phyloP scores from a whole-genome alignment of 1,284 basidiomycete genomes.

The Exobasidium cylindrosporum region DNA sequence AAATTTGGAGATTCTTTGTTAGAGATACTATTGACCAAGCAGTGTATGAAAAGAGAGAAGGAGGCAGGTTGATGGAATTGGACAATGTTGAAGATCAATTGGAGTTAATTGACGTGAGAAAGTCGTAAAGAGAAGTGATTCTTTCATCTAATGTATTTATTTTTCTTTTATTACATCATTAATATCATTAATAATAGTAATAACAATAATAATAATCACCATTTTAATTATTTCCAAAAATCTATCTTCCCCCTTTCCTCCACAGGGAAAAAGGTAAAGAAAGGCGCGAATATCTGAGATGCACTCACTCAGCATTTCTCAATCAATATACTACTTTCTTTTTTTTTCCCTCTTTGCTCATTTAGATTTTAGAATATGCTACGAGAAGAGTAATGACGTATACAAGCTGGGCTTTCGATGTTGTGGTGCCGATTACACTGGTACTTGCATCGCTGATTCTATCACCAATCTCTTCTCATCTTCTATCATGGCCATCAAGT shows the following conservation, averaged over 20 bases:
- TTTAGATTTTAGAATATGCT: neutral
- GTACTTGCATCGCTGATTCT: neutral
- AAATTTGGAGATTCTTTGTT: slow-evolving; percentile 29
- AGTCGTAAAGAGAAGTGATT: neutral
- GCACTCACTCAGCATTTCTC: too few species aligned
- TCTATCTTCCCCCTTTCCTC: too few species aligned
- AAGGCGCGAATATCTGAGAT: too few species aligned
- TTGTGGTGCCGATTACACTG: neutral
- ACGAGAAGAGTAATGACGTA: neutral
- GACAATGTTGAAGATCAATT: neutral
- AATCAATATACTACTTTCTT: neutral
- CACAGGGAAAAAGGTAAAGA: too few species aligned
- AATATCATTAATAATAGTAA: too few species aligned
- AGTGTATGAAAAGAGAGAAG: slow-evolving; percentile 29
- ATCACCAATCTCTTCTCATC: neutral
- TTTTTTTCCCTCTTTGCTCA: neutral
- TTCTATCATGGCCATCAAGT: too few species aligned
- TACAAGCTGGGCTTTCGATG: neutral
- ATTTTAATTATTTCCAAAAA: too few species aligned
- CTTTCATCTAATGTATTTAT: too few species aligned
- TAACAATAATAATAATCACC: too few species aligned
- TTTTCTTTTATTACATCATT: too few species aligned
- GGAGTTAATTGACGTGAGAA: neutral
- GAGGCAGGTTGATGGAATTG: neutral
- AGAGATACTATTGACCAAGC: slow-evolving; percentile 41